A percentile compares a stretch with the other conserved stretches of the same genome.
phyloP scores from a whole-genome alignment of 176 grass and related monocot species.

The Puya raimondii region DNA sequence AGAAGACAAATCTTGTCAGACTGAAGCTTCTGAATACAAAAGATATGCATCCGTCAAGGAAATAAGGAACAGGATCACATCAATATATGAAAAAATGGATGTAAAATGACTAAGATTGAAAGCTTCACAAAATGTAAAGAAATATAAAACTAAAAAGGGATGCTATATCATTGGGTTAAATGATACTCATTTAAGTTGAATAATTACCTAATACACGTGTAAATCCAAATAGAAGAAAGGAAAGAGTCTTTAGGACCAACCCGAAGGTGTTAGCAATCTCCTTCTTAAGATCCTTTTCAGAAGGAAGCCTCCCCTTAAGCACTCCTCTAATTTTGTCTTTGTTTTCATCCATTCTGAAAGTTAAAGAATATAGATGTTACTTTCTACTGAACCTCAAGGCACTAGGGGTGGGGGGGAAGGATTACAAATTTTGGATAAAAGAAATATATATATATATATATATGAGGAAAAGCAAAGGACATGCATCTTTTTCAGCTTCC shows the following conservation, averaged over 20 bases:
- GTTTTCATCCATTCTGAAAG: conserved; percentile 63
- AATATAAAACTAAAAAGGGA: no score
- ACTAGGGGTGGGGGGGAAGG: conserved; percentile 1
- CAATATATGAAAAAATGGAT: no score
- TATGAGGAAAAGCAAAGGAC: conserved; percentile 9
- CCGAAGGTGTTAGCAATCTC: conserved; percentile 60
- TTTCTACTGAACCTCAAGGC: conserved; percentile 1
- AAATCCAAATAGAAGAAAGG: not conserved
- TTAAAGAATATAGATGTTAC: conserved; percentile 23
- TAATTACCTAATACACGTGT: no score
- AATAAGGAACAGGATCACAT: no score
- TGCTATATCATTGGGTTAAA: no score
- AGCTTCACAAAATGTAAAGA: no score
- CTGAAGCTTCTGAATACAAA: no score
- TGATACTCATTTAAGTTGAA: no score
- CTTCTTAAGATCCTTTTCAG: conserved; percentile 53
- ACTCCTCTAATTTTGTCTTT: conserved; percentile 60
- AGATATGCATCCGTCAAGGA: no score
- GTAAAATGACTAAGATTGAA: no score
- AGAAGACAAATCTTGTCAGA: no score
- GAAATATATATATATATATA: no score
- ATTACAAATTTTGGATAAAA: conserved; percentile 12
- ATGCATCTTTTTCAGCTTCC: conserved; percentile 66
- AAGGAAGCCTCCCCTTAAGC: conserved; percentile 52
- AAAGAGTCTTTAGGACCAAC: conserved; percentile 28